A percentile compares a stretch with the other conserved stretches of the same genome.
phyloP scores from a whole-genome alignment of 345 rosid genomes.

The Theobroma cacao region DNA sequence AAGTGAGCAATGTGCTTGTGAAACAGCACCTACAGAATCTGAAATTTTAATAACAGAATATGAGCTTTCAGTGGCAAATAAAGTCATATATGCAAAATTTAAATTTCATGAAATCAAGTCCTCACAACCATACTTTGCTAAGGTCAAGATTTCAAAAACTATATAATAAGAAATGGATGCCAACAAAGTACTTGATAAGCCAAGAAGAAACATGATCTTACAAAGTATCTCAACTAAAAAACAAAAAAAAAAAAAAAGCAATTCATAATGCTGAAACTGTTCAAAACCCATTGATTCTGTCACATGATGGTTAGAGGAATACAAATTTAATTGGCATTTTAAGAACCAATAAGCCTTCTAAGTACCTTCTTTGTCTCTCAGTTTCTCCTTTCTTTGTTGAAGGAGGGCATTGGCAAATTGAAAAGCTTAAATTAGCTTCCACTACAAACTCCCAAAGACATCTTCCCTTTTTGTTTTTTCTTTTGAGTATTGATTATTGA shows the following conservation, averaged over 20 bases:
- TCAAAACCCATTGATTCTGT: background rate
- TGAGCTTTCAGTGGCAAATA: background rate
- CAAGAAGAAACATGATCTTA: background rate
- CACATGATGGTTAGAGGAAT: background rate
- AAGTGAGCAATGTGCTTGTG: constrained; percentile 14
- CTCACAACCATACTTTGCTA: background rate
- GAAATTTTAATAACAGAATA: constrained; percentile 10
- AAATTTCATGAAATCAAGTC: background rate
- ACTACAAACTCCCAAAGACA: background rate
- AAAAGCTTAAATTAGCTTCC: background rate
- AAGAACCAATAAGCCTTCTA: background rate
- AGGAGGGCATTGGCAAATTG: background rate
- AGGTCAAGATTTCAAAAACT: background rate
- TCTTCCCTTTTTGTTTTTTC: background rate
- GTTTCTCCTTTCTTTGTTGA: background rate
- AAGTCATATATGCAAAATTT: background rate
- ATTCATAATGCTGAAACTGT: background rate
- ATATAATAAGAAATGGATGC: background rate
- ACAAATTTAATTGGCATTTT: background rate
- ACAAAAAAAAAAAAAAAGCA: background rate
- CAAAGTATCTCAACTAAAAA: background rate
- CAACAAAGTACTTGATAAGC: background rate
- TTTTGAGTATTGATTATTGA: background rate
- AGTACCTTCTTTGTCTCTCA: background rate
- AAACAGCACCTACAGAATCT: constrained; percentile 40